Conservation (phyloP, 106 monocot genomes). For the Xerophyta viscosa region DNA sequence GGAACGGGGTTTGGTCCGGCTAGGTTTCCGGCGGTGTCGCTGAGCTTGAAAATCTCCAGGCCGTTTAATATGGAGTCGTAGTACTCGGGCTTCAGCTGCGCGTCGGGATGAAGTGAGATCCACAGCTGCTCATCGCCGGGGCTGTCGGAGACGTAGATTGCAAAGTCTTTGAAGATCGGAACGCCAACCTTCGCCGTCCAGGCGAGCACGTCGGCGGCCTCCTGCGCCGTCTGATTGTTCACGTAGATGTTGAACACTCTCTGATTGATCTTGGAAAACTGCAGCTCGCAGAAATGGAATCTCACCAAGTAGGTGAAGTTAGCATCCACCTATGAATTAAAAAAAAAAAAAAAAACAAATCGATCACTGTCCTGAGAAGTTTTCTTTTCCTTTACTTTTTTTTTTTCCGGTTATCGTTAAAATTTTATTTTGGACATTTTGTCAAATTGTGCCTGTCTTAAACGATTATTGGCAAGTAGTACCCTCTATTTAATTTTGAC, state of each 20-base stretch:
- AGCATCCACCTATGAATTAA: constrained; percentile 27
- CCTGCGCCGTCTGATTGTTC: constrained; percentile 77
- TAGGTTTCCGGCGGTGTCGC: constrained; percentile 42
- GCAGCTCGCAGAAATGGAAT: constrained; percentile 83
- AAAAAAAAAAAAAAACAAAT: too few relatives aligned
- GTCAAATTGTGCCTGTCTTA: too few relatives aligned
- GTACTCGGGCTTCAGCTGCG: constrained; percentile 26
- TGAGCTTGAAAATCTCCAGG: constrained; percentile 60
- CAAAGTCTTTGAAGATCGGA: constrained; percentile 74
- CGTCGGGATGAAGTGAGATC: constrained; percentile 62
- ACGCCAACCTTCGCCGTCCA: constrained; percentile 33
- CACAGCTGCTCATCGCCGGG: constrained; percentile 48
- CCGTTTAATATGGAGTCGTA: constrained; percentile 53
- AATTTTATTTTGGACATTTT: too few relatives aligned
- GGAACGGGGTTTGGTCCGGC: constrained; percentile 54
- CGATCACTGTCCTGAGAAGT: too few relatives aligned
- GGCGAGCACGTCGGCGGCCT: constrained; percentile 57
- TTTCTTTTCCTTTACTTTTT: too few relatives aligned
- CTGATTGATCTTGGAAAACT: constrained; percentile 51
- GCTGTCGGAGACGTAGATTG: constrained; percentile 26
- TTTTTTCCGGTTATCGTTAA: too few relatives aligned
- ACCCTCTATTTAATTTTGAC: too few relatives aligned
- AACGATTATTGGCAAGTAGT: too few relatives aligned
- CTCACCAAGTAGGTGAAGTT: constrained; percentile 84
- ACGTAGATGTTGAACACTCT: constrained; percentile 71